Evolutionary conservation across 2,329 filamentous ascomycete species (phyloP), one percentile per base, ranked within the genome.

Genomic region (Coniochaeta sp.): DNA sequence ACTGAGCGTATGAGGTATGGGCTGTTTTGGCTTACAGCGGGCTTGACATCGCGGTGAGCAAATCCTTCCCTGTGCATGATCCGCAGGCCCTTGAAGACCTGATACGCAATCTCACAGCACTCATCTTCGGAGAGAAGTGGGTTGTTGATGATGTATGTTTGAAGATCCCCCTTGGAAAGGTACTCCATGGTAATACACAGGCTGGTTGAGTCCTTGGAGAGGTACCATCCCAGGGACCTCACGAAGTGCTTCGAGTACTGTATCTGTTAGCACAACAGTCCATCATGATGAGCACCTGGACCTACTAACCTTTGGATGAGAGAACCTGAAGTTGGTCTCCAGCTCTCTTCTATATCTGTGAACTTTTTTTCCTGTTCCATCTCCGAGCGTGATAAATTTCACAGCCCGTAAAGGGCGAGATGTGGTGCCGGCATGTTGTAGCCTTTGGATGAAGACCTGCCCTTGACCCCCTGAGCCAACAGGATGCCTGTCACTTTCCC

Each of bases 151-250:
- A 33, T 10, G 16, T 33, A 33, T 33, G 12, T 33, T n/a, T 33
- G 13, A 4, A 33, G 31, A 33, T 33, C 31, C 0, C 61, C 61
- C 6, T 51, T 22, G 13, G 56, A 55, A 24, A 57, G 48, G 48
- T 59, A 61, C 47, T 63, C 59, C 61, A 62, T 63, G 9, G 58
- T 55, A 31, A 64, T 61, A 45, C 51, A 59, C 3, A 62, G 45
- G 6, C 31, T 52, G n/a, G n/a, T n/a, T n/a, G n/a, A n/a, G 1
- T 52, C 38, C 3, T 46, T 20, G 3, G 20, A 33, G 12, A 56
- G 52, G 46, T 60, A 63, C 61, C 61, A 64, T 4, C 60, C 61
- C 9, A 56, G 46, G n/a, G 51, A 52, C 40, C 57, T 56, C 13
- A 63, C 59, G 28, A 64, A 64, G 50, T 50, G 56, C 18, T 58